Evolutionary conservation across 106 monocot genomes (phyloP).

Genomic region (Allium sativum): DNA sequence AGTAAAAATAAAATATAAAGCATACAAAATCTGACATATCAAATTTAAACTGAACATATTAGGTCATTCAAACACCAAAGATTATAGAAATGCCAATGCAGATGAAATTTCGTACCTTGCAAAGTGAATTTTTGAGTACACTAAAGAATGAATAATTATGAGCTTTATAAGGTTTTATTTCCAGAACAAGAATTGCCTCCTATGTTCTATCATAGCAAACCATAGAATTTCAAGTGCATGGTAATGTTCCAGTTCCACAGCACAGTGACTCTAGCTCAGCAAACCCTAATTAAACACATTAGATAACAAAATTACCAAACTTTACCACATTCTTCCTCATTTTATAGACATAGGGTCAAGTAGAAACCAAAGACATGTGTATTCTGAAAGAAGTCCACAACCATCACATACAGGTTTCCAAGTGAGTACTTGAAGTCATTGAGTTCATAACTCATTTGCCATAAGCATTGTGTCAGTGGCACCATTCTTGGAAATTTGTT

Average conservation of each 20-base stretch:
- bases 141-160: too few relatives aligned
- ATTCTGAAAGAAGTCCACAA: slow-evolving; percentile 21
- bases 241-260: slow-evolving; percentile 12
- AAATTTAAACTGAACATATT: too few relatives aligned
- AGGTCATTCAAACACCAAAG: too few relatives aligned
- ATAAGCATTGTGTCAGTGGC: slow-evolving; percentile 17
- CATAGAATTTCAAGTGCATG: slow-evolving; percentile 5
- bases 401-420: slow-evolving; percentile 28
- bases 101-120: too few relatives aligned
- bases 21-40: too few relatives aligned
- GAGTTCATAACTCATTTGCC: slow-evolving; percentile 8
- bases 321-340: neutral
- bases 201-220: slow-evolving; percentile 12
- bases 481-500: slow-evolving; percentile 14
- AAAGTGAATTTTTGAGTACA: too few relatives aligned
- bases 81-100: too few relatives aligned
- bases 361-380: neutral
- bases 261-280: slow-evolving; percentile 12
- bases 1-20: too few relatives aligned
- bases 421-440: slow-evolving; percentile 29
- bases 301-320: neutral
- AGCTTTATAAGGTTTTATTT: too few relatives aligned
- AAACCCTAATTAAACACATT: slow-evolving; percentile 1
- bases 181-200: slow-evolving; percentile 19
- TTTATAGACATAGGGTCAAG: neutral